Base-by-base conservation (phyloP, 345 rosid genomes). In the Clarkia xantiana region DNA sequence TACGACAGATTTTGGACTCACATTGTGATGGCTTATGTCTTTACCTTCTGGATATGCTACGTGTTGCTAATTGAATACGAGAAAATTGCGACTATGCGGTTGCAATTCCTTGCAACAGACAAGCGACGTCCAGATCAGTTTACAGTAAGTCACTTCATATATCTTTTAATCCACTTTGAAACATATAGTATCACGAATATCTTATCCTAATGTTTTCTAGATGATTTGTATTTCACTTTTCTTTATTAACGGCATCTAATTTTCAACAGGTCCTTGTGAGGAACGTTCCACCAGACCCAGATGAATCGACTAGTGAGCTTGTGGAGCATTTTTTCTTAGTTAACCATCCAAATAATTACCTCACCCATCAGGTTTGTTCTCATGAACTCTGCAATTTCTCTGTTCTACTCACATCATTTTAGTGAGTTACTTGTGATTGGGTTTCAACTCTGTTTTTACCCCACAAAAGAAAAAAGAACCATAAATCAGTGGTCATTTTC, bases 31-130 rank as follows among this genome's bases (percentile, higher is more conserved):
- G 88, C 88, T 34, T 89, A 89, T 62, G 88, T 71, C 53, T 73
- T 89, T 57, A 82, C 95, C 42, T 74, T 82, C 23, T 90, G 98
- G 98, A 91, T 94, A 47, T 81, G 77, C 69, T 86, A 75, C 61
- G 78, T 86, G 61, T 61, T 91, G 55, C 59, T 61, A 48, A 86
- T 70, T 58, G 98, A 91, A 77, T 91, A 91, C 47, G 94, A 71
- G 63, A 71, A 14, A 17, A 74, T 91, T 53, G 80, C 94, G 57
- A 56, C 55, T 15, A 81, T 86, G 98, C 70, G 98, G 54, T 73
- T 81, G 80, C 86, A 79, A 18, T 91, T 91, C 76, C 58, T 91
- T 71, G 76, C 81, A 42, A 65, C 94, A 7, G 98, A 80, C 65
- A 62, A 55, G 40, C 93, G 93, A 13, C 79, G 93, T 16, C 83